Base-by-base conservation (phyloP, 179 eudicot genomes). In the Gypsophila paniculata region DNA sequence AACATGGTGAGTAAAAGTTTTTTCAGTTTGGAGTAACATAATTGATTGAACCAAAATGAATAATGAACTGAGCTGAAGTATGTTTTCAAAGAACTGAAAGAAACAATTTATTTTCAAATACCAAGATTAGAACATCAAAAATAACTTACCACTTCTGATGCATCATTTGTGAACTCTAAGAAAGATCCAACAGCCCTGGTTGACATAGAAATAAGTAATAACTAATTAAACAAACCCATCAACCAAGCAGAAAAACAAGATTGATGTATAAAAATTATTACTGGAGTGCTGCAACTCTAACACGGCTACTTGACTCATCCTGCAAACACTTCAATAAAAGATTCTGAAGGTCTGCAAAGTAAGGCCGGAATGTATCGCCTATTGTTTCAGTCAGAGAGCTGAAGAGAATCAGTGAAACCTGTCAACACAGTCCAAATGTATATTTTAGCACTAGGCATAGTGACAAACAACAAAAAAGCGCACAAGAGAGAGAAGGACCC, bases 231-330 rank as follows among this genome's bases (percentile, higher is more conserved):
- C 26, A 63, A 36, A 81, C 36, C 26, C 52, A 71, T 26, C 32
- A 48, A 73, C 15, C 34, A 58, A 61, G 11, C 52, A 42, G 38
- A 69, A 68, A 46, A 49, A 64, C 15, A 15, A 38, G 21, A 21
- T 23, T 6, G 32, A 12, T 10, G 19, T 69, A 15, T 42, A 17
- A 72, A 71, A 52, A 8, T 71, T 19, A 80, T 79, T 90, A 94
- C 99, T 94, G 91, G 74, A 94, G 95, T 63, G 97, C 99, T 46
- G 99, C 96, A 81, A 91, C 87, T 87, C 99, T 88, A 76, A 94
- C 96, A 62, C 91, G 90, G 79, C 83, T 87, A 84, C 97, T 88
- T 48, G 91, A 78, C 83, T 94, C 99, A 72, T 94, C 99, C 72
- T 90, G 91, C 71, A 94, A 83, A 81, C 96, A 88, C 80, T 88